Base-by-base conservation (phyloP, 225 moss, liverwort and hornwort species). In the Polytrichum formosum region DNA sequence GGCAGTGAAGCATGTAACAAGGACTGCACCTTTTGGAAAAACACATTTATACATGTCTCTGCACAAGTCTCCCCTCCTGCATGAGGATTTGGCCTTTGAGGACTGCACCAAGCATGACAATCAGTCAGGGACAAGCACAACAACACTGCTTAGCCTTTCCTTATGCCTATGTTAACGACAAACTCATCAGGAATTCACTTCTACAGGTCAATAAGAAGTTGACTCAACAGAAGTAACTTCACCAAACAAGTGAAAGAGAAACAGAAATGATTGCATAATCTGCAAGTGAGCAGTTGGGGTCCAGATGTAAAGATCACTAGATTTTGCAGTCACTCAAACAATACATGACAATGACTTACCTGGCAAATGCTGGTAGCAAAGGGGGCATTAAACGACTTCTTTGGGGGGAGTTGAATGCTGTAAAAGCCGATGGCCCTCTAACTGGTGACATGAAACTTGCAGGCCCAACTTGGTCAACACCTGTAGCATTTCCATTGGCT, bases 31-130 rank as follows among this genome's bases (percentile, higher is more conserved):
- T 98, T 98, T 69, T 87, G 87, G 2, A 91, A 84, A 69, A 94
- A 94, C 28, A 90, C 84, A 73, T 83, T 91, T 26, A 98, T 92
- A 21, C 88, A 88, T 23, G 94, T 87, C 78, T 98, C 97, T 63
- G 94, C 97, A 86, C 84, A 87, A 46, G 97, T 98, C 82, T 98
- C 94, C 64, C 94, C 97, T 79, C 94, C 97, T 65, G 90, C 91
- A 55, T 90, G 82, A 69, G 94, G 92, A 70, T 94, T 92, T 35
- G 88, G 92, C 70, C 91, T 91, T 70, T 94, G 97, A 28, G 97
- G 97, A 77, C 97, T 96, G 88, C 9, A 20, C 53, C 69, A 55
- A 78, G 62, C 46, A 53, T 58, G 17, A 64, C 28, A 60, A 25
- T 26, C 60, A 7, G 72, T 55, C 63, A 68, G 46, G 16, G 16